Evolutionary conservation across 2,329 filamentous ascomycete genomes (phyloP), one percentile per base, ranked within the genome.

Genomic region (Metarhizium robertsii): DNA sequence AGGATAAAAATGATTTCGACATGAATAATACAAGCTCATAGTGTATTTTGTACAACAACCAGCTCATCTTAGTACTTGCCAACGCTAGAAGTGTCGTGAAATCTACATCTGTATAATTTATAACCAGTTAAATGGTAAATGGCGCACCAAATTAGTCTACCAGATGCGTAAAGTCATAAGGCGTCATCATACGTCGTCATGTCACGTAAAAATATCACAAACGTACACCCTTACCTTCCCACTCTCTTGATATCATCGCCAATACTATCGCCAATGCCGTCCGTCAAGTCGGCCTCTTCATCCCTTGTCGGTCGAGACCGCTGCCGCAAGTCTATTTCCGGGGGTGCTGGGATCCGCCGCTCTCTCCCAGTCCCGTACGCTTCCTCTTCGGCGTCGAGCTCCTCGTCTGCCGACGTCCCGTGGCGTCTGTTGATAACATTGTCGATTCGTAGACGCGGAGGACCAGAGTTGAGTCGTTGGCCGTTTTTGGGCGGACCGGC

Each of bases 401-500:
- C 52, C 47, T 59, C 55, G 38, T 60, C 60, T 34, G 53, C 55
- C 8, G 52, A 57, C 25, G 57, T 52, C 47, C 55, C 61, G 16
- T 64, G 55, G 40, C 70, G 63, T 47, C 62, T 62, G 54, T 72
- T 72, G 59, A 72, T 70, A 46, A 71, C 61, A 52, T 72, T 72
- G 62, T 72, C 70, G 54, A 72, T 72, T 4, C 70, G 67, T 14
- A 72, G 60, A 14, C 70, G 67, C 2, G 70, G 70, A 16, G 70
- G 70, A 0, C 70, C 70, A 1, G 70, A 70, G 46, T 70, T 70
- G 18, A 71, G 62, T 20, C 61, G 62, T 45, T 64, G 62, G 25
- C 69, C 69, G 38, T 72, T 72, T 59, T 70, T 70, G 10, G 67
- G 70, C 14, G 70, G 70, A 3, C 70, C 70, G 52, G 70, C 69